phyloP scores from a whole-genome alignment of 768 basidiomycete species.

The Leccinum variicolor region DNA sequence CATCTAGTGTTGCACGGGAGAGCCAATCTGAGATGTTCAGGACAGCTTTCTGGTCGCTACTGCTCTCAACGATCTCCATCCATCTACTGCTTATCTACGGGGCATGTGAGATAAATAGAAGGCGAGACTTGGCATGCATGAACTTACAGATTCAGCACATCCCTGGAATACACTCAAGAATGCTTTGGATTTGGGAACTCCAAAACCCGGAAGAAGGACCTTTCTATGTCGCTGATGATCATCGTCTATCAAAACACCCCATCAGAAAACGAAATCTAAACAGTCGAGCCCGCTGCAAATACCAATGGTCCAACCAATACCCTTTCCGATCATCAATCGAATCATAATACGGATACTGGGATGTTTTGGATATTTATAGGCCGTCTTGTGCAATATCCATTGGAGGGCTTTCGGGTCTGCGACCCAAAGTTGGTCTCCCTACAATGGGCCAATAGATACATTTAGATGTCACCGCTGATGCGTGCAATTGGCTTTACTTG shows the following conservation, averaged over 20 bases:
- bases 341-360: constrained; percentile 18
- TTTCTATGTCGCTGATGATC: constrained; percentile 53
- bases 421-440: constrained; percentile 46
- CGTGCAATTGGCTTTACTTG: background rate
- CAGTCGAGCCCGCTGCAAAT: background rate
- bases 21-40: background rate
- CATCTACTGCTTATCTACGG: background rate
- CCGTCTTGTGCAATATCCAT: constrained; percentile 39
- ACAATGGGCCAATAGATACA: background rate
- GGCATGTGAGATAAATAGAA: background rate
- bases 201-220: constrained; percentile 55
- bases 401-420: constrained; percentile 46
- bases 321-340: background rate
- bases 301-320: background rate
- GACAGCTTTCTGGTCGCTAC: background rate
- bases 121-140: background rate
- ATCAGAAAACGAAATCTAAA: background rate
- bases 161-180: constrained; percentile 48
- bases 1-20: constrained; percentile 10
- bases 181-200: constrained; percentile 44
- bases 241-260: constrained; percentile 21
- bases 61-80: background rate
- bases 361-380: constrained; percentile 42
- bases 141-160: constrained; percentile 27
- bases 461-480: background rate